phyloP scores from a whole-genome alignment of 805 yeast genomes.

The Cyberlindnera suaveolens region DNA sequence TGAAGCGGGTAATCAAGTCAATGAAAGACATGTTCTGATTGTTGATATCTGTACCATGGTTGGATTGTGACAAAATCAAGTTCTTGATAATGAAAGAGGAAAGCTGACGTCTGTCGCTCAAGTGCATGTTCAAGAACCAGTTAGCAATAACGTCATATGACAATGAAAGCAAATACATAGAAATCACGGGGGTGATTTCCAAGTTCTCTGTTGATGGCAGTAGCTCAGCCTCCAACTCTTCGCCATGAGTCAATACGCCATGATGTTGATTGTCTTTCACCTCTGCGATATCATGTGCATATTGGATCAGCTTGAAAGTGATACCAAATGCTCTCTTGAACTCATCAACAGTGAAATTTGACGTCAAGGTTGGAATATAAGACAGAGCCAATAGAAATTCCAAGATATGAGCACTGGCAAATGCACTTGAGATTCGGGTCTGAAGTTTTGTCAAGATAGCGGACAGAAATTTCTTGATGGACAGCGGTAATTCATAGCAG shows the following conservation, averaged over 20 bases:
- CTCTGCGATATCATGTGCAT: conserved; percentile 46
- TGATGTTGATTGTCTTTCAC: conserved; percentile 23
- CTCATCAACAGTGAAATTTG: conserved; percentile 72
- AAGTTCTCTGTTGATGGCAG: conserved; percentile 46
- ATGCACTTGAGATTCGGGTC: conserved; percentile 62
- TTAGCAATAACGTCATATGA: conserved; percentile 64
- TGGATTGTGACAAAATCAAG: conserved; percentile 37
- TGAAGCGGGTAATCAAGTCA: conserved; percentile 63
- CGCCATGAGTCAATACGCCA: conserved; percentile 27
- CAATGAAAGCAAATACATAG: conserved; percentile 54
- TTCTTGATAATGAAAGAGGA: conserved; percentile 59
- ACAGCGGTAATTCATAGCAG: conserved; percentile 73
- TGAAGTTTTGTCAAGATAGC: conserved; percentile 71
- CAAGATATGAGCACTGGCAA: conserved; percentile 65
- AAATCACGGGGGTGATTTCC: conserved; percentile 42
- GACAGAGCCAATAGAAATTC: conserved; percentile 68
- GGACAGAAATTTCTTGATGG: conserved; percentile 61
- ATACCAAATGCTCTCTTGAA: conserved; percentile 77
- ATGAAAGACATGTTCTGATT: conserved; percentile 55
- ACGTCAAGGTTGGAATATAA: conserved; percentile 57
- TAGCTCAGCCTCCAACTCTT: conserved; percentile 45
- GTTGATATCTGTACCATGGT: conserved; percentile 23
- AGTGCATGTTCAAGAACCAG: conserved; percentile 64
- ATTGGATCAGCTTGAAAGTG: conserved; percentile 73
- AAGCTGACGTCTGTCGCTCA: conserved; percentile 51